Percentiles rank a stretch among this genome's conserved stretches.
These are phyloP conservation scores for Trichoderma gamsii DNA, from an alignment of 495 filamentous ascomycete species.

Conservation along the genomic window DNA sequence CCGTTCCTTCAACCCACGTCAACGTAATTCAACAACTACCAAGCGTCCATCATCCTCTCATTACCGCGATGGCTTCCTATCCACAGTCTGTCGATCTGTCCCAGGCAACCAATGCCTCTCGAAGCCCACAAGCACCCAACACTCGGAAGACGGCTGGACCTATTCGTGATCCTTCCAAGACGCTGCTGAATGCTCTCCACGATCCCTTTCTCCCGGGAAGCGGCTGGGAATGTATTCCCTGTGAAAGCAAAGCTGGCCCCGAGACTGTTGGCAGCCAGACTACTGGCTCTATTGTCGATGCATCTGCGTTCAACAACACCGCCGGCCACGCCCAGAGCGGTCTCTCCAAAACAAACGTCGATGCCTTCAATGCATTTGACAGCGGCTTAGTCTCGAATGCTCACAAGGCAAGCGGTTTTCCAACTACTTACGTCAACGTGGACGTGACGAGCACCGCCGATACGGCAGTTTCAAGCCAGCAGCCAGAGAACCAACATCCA, in stretches of 20 bases:
- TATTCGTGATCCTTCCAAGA: neutral
- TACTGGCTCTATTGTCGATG: neutral
- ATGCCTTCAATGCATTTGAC: neutral
- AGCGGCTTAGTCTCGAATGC: neutral
- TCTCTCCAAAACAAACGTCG: neutral
- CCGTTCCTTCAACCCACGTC: neutral
- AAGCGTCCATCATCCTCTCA: neutral
- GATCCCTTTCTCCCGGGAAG: neutral
- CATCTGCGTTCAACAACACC: neutral
- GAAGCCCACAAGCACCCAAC: neutral
- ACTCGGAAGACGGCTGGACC: neutral
- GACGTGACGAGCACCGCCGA: neutral
- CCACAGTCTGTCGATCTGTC: neutral
- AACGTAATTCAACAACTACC: neutral
- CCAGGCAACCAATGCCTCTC: neutral
- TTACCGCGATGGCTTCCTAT: neutral
- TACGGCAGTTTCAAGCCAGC: neutral
- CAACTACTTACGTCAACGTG: neutral
- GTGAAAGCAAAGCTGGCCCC: neutral
- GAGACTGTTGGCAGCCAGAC: neutral
- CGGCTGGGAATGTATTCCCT: neutral
- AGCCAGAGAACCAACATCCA: neutral
- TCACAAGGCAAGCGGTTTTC: neutral
- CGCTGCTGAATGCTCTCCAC: neutral
- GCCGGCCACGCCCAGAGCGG: neutral